Evolutionary conservation across 2,329 filamentous ascomycete genomes (phyloP), one percentile per base, ranked within the genome.

Genomic region (Aspergillus luchuensis): DNA sequence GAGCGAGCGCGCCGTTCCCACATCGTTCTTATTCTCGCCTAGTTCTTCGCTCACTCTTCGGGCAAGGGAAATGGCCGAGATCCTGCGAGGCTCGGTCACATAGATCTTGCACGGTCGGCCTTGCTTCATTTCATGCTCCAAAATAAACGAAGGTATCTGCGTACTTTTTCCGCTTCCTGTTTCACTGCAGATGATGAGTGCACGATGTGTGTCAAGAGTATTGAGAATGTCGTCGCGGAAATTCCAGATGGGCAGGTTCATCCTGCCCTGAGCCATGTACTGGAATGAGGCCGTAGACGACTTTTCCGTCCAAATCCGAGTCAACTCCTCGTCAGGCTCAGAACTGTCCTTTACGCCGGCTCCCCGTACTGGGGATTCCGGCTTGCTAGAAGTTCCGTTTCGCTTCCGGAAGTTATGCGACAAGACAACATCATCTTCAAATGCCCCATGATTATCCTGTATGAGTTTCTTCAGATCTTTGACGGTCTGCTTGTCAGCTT

Each of bases 91-190:
- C 73, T 99, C 93, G 0, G 95, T 97, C 73, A 95, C 97, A 74
- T 94, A 98, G 10, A 99, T 88, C 71, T 96, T 97, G 78, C 93
- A 98, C 5, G 87, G 81, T 65, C 87, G 89, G 4, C 93, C 94
- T 63, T 89, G 85, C 3, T 87, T 85, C 53, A 99, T 84, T 71
- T 97, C 89, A 69, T 97, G 87, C 74, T 99, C 95, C 7, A 99
- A 81, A 57, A 99, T 86, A 72, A 96, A 98, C 0, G 93, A 89
- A 5, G 95, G 95, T n/a, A 97, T 90, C 71, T 99, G 95, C 0
- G 95, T 99, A 76, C 92, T 97, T 81, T 99, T 99, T 65, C 95
- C 95, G 74, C 89, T 97, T 67, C 95, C 95, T 2, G 95, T 99
- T 78, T 99, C 95, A 73, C 95, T 95, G 73, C 94, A 98, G 30